phyloP scores from a whole-genome alignment of 1,139 yeast species.

The Yamadazyma buinensis region DNA sequence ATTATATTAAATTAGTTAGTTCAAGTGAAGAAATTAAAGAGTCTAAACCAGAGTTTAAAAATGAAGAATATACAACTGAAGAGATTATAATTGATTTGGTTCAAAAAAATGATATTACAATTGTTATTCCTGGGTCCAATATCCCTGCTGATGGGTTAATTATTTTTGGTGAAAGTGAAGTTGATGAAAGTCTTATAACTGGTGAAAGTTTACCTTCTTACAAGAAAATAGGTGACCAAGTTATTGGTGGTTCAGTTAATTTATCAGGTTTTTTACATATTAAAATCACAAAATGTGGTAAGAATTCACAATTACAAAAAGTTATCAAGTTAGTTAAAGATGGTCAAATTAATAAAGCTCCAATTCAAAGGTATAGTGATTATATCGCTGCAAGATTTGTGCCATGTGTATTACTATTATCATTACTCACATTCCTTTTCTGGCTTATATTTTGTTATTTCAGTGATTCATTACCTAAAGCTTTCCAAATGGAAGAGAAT shows the following conservation, averaged over 20 bases:
- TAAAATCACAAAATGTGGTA: slow-evolving; percentile 67
- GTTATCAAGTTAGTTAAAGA: slow-evolving; percentile 83
- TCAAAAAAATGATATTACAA: slow-evolving; percentile 72
- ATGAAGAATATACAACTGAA: slow-evolving; percentile 21
- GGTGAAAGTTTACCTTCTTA: slow-evolving; percentile 82
- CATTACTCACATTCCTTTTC: slow-evolving; percentile 59
- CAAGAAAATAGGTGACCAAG: slow-evolving; percentile 56
- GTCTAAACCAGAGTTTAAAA: slow-evolving; percentile 4
- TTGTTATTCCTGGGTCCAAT: slow-evolving; percentile 80
- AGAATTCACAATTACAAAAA: slow-evolving; percentile 81
- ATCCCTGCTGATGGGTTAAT: slow-evolving; percentile 91
- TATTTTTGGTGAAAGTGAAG: slow-evolving; percentile 71
- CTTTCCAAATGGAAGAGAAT: slow-evolving; percentile 49
- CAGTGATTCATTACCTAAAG: slow-evolving; percentile 45
- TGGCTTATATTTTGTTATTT: slow-evolving; percentile 53
- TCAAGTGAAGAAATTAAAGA: background rate
- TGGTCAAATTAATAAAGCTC: slow-evolving; percentile 86
- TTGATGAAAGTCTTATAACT: slow-evolving; percentile 84
- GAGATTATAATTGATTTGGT: slow-evolving; percentile 67
- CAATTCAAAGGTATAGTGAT: slow-evolving; percentile 88
- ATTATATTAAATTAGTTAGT: slow-evolving; percentile 1
- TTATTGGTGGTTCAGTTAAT: slow-evolving; percentile 90
- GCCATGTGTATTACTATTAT: slow-evolving; percentile 62
- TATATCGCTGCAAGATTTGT: slow-evolving; percentile 83
- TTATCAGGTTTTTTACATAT: slow-evolving; percentile 72